Conservation (phyloP, 2,329 filamentous ascomycete genomes). For the Verticillium dahliae region DNA sequence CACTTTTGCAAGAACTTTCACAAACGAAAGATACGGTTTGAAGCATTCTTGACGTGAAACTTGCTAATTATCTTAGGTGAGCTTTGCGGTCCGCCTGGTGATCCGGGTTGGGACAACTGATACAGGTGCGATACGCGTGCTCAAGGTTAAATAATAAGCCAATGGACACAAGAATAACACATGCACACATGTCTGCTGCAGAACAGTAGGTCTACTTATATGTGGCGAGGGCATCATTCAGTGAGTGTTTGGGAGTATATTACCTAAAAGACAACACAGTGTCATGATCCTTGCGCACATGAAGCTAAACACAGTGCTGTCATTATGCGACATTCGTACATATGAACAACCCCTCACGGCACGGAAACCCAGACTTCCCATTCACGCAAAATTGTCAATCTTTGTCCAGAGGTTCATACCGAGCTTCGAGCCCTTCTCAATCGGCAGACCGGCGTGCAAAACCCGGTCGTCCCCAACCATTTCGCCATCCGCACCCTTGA, state of each 20-base stretch:
- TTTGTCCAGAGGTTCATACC: slow-evolving; percentile 37
- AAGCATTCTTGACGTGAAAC: too few species aligned
- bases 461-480: slow-evolving; percentile 26
- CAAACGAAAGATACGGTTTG: too few species aligned
- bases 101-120: too few species aligned
- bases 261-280: background rate
- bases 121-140: too few species aligned
- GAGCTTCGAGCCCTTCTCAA: slow-evolving; percentile 30
- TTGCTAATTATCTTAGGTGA: too few species aligned
- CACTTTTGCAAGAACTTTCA: too few species aligned
- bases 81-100: too few species aligned
- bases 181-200: background rate
- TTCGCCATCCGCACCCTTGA: slow-evolving; percentile 17
- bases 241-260: background rate
- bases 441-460: slow-evolving; percentile 30
- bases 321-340: background rate
- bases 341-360: background rate
- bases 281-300: background rate
- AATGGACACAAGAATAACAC: too few species aligned
- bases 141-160: too few species aligned
- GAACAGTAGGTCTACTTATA: background rate
- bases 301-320: background rate
- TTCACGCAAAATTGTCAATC: slow-evolving; percentile 3
- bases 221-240: background rate
- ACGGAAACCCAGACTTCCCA: background rate